Evolutionary conservation across 2,329 filamentous ascomycete genomes (phyloP), one percentile per base, ranked within the genome.

Genomic region (Sarocladium oryzae): DNA sequence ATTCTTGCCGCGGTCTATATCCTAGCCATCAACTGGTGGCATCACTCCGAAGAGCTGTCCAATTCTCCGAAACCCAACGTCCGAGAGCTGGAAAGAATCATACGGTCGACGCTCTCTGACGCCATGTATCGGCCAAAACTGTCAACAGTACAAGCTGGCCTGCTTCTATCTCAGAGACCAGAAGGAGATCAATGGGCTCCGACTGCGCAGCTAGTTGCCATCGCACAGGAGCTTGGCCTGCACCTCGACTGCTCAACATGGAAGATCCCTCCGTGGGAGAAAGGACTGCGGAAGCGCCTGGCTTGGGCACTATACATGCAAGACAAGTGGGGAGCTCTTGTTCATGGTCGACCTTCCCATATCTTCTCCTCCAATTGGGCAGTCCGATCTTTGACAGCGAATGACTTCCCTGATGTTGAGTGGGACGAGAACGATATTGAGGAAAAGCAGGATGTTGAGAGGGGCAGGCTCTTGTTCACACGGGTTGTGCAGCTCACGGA

Each of bases 261-360:
- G 91, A 88, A 88, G 55, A 92, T 96, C 51, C 88, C 90, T 24
- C 77, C 78, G 0, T 96, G 90, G 89, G 90, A 96, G 66, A 86
- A 87, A 58, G 87, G 89, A 0, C 67, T 96, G 53, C 79, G 91
- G 54, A 93, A 92, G 65, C 81, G 91, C 46, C 78, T 96, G 37
- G 89, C 89, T 1, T 96, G 91, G 90, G 90, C 88, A 2, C 69
- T 95, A 49, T 95, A 93, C 65, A 92, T 95, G 85, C 89, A 96
- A 69, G 91, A 96, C 68, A 95, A 79, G 67, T 95, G 90, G 90
- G 88, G 87, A 15, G 85, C 89, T 2, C 74, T 95, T 18, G 84
- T 93, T 21, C 88, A 95, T 61, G 89, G 89, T 43, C 84, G 89
- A 10, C 90, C 89, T 1, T 93, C 89, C 4, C 89, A 95, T 57